Evolutionary conservation across 352 stramenopile genomes (phyloP), one percentile per base, ranked within the genome.

Genomic region (Aphanomyces invadans): DNA sequence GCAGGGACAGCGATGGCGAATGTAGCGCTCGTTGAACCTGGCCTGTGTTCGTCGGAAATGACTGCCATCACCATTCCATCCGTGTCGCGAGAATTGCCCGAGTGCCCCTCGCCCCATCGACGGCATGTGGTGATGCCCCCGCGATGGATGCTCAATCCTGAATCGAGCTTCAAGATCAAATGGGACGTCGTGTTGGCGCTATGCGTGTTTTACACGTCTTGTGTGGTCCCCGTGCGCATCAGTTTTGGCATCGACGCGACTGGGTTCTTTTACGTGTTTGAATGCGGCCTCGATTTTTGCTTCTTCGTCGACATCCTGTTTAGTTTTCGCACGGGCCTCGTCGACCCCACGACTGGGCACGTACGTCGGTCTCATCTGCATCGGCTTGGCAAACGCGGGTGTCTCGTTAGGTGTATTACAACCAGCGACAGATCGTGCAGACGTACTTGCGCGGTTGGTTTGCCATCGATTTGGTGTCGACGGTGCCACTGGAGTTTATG

Each of bases 381-480:
- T 82, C 1, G 85, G 81, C 26, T 71, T 90, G n/a, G 74, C 80
- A 46, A 55, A 87, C 5, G n/a, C 70, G 77, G 1, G 57, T 92
- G 28, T 75, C 77, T 9, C 31, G 53, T 25, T 38, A 51, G 21
- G 55, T 64, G 3, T 64, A 64, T 38, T 91, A 89, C 68, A 77
- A 77, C 33, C 62, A 76, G 3, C 66, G 67, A 3, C 42, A 79
- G 9, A 81, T 94, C 33, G 71, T 72, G 0, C 66, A 59, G 3
- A 62, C 72, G 33, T 94, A 94, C 69, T 26, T 92, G 29, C 77
- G 77, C 53, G 80, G 83, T 3, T 94, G 86, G 86, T 92, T 94
- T 55, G 49, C 76, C 32, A 73, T 92, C n/a, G 86, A 94, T 61
- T 87, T 92, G 65, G 83, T 90, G 59, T 94, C 86, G 17, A 92